Conservation (phyloP, 768 basidiomycete genomes). For the Crassisporium funariophilum region DNA sequence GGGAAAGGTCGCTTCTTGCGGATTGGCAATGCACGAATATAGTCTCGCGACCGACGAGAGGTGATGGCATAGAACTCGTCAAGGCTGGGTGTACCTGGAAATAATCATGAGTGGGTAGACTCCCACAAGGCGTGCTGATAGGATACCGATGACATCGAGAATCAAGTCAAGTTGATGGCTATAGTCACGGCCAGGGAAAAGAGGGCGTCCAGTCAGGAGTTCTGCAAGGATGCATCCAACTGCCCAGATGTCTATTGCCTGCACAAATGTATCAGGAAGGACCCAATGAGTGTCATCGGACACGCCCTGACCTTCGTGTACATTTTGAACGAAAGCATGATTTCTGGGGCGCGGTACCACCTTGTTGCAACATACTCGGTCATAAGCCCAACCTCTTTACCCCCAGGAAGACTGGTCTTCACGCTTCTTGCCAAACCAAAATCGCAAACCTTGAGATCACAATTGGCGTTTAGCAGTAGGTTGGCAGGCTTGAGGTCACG, state of each 20-base stretch:
- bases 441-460: slow-evolving; percentile 88
- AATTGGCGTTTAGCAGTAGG: slow-evolving; percentile 84
- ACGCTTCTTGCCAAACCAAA: slow-evolving; percentile 81
- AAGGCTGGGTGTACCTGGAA: slow-evolving; percentile 73
- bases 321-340: slow-evolving; percentile 94
- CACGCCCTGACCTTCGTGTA: slow-evolving; percentile 75
- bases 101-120: too few species aligned
- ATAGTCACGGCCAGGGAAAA: slow-evolving; percentile 89
- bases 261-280: too few species aligned
- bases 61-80: slow-evolving; percentile 94
- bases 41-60: slow-evolving; percentile 80
- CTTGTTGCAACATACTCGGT: slow-evolving; percentile 89
- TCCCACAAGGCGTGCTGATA: too few species aligned
- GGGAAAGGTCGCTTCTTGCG: slow-evolving; percentile 73
- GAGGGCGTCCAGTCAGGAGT: slow-evolving; percentile 75
- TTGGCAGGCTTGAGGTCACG: slow-evolving; percentile 87
- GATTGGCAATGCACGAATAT: slow-evolving; percentile 85
- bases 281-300: too few species aligned
- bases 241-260: slow-evolving; percentile 74
- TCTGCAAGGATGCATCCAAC: slow-evolving; percentile 81
- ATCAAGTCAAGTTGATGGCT: slow-evolving; percentile 88
- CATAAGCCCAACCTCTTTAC: slow-evolving; percentile 70
- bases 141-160: slow-evolving; percentile 84
- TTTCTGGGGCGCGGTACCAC: slow-evolving; percentile 94
- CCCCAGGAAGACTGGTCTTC: slow-evolving; percentile 52